Evolutionary conservation across 139 green algal genomes (phyloP).

Genomic region (Tetraselmis striata): DNA sequence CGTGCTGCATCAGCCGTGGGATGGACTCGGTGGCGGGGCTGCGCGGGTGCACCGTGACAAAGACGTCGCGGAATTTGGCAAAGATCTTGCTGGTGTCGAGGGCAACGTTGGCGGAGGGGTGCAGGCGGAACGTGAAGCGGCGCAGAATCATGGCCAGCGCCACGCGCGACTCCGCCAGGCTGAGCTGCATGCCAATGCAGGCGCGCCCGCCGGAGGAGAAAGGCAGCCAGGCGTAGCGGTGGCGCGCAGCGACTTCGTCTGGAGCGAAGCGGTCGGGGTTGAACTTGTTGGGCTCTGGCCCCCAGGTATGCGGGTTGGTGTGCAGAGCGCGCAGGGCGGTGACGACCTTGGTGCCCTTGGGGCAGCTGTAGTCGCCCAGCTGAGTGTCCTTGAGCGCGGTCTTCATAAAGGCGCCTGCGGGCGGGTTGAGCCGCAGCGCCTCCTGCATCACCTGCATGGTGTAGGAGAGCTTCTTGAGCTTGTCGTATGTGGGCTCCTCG

Average conservation of each 20-base stretch:
- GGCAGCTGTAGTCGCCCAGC: slow-evolving; percentile 10
- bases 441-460: slow-evolving; percentile 21
- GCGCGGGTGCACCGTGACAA: not conserved
- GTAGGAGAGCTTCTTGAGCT: slow-evolving; percentile 19
- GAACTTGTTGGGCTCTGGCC: slow-evolving; percentile 7
- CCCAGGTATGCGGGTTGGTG: slow-evolving; percentile 16
- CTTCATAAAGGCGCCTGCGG: slow-evolving; percentile 6
- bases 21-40: not conserved
- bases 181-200: slow-evolving; percentile 19
- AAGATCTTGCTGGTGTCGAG: not conserved
- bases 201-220: slow-evolving; percentile 11
- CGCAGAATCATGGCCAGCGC: slow-evolving; percentile 7
- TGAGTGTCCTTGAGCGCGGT: slow-evolving; percentile 11
- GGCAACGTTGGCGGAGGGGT: not conserved
- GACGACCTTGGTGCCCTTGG: slow-evolving; percentile 12
- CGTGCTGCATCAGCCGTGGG: not conserved
- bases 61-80: not conserved
- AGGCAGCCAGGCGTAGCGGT: slow-evolving; percentile 11
- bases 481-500: slow-evolving; percentile 10
- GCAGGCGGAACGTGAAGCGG: slow-evolving; percentile 3
- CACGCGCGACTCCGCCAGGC: not conserved
- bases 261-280: slow-evolving; percentile 22
- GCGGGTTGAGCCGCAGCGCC: slow-evolving; percentile 26
- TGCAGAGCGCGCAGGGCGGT: slow-evolving; percentile 20
- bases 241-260: not conserved